Evolutionary conservation across 148 eudicot species (phyloP), one percentile per base, ranked within the genome.

Genomic region (Mesembryanthemum crystallinum): DNA sequence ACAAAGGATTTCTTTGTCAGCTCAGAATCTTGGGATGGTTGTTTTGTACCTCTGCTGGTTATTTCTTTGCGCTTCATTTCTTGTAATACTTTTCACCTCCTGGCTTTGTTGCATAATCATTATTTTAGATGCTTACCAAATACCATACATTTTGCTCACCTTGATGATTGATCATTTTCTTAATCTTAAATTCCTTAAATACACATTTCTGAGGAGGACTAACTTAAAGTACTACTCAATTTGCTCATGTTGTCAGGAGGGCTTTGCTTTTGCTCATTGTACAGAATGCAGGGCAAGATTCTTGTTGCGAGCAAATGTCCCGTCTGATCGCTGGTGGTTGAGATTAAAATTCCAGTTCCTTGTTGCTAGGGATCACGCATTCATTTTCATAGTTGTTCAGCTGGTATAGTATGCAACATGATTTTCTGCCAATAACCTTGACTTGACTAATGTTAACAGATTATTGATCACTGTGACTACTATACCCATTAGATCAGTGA

Each of bases 231-330:
- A 45, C 42, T 66, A 24, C 52, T 20, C 5, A 59, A 55, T 58
- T 55, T 71, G 47, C n/a, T 77, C 71, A 21, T 68, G 45, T 24
- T 81, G 35, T 21, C 95, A 95, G 99, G 99, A 95, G 85, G 98
- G 99, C 29, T 92, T 92, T 87, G 99, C 98, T 75, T 95, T 95
- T 88, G 88, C 99, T 83, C 99, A 95, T 85, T 95, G 99, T 86
- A 95, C 99, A 85, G 99, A 95, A 85, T 95, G 99, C 85, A 90
- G 90, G 68, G 99, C 91, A 63, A 84, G 81, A 80, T 95, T 95
- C 82, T 78, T 92, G 83, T 78, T 95, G 83, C 94, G 92, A 64
- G 97, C 99, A 66, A 95, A 95, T 84, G 90, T 95, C 71, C 98
- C 98, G 45, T 82, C 94, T 78, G 98, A 95, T 76, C 97, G 98